Evolutionary conservation across 2,329 filamentous ascomycete genomes (phyloP), one percentile per base, ranked within the genome.

Genomic region (Colletotrichum nymphaeae): DNA sequence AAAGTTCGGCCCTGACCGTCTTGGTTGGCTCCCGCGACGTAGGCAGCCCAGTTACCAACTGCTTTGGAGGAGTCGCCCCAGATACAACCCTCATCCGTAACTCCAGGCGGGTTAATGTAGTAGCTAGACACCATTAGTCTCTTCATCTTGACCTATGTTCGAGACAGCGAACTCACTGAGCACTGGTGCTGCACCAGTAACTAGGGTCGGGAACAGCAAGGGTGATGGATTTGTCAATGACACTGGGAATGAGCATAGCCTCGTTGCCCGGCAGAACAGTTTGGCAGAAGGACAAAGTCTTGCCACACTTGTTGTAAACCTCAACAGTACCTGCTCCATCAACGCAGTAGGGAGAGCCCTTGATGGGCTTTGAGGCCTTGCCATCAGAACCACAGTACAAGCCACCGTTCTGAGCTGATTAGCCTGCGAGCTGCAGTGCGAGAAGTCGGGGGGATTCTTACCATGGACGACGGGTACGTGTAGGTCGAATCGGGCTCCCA

Each of bases 221-320:
- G 35, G 87, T 88, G n/a, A 86, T 85, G 11, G 81, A 81, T 74
- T 86, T 83, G 26, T 86, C 79, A 59, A 95, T 91, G 75, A 91
- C 82, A n/a, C 93, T 95, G 19, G 93, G 93, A 78, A 95, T 95
- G 76, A 95, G 86, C 93, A 95, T 95, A 74, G 92, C 92, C 84
- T 95, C 93, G 78, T 94, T 93, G 63, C 93, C 93, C 22, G 93
- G 93, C 74, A 95, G 83, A 16, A 95, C 92, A 5, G 93, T 95
- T 83, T 95, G 93, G 82, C 93, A 95, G 83, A 93, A 94, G 3
- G 93, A 90, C 67, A 95, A 88, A 16, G 87, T 79, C 46, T 85
- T 84, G 57, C 89, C 88, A 74, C 88, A 89, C 76, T 92, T 91
- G 85, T 95, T 95, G 74, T 91, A 85, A 46, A 88, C 93, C 69